Evolutionary conservation across 2,329 filamentous ascomycete genomes (phyloP).

Genomic region (Fusarium pilosicola): DNA sequence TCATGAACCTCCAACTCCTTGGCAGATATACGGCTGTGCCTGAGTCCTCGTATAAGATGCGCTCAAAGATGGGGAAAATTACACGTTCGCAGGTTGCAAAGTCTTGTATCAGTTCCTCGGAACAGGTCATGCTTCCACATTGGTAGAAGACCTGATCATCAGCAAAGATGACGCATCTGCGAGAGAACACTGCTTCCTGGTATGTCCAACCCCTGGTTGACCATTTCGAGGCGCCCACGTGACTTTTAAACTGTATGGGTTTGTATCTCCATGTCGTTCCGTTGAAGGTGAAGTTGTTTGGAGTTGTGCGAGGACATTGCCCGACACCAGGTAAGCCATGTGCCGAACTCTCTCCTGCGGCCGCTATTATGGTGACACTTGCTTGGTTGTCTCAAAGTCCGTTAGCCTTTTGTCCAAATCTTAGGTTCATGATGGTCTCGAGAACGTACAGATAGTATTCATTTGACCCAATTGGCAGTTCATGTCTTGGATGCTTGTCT

Average conservation of each 20-base stretch:
- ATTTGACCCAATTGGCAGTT: not conserved
- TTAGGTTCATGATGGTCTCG: accelerated
- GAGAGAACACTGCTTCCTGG: not conserved
- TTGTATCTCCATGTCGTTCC: not conserved
- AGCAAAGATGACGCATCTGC: not conserved
- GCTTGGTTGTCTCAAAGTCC: not conserved
- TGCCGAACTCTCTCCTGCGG: accelerated
- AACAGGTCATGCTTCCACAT: not conserved
- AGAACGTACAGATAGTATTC: not conserved
- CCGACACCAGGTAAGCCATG: not conserved
- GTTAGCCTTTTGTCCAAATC: not conserved
- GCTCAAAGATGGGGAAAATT: not conserved
- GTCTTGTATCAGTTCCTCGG: not conserved
- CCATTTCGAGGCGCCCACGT: not conserved
- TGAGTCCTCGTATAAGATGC: accelerated
- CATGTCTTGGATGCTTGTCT: not conserved
- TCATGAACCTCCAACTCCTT: not conserved
- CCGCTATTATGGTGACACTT: not conserved
- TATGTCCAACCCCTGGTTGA: not conserved
- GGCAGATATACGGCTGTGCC: accelerated
- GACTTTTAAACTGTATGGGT: accelerated
- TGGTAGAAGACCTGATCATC: not conserved
- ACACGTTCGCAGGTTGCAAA: accelerated
- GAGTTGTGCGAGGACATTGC: accelerated
- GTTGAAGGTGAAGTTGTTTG: not conserved